Evolutionary conservation across 2,329 filamentous ascomycete genomes (phyloP).

Genomic region (Phaeosphaeriaceae sp.): DNA sequence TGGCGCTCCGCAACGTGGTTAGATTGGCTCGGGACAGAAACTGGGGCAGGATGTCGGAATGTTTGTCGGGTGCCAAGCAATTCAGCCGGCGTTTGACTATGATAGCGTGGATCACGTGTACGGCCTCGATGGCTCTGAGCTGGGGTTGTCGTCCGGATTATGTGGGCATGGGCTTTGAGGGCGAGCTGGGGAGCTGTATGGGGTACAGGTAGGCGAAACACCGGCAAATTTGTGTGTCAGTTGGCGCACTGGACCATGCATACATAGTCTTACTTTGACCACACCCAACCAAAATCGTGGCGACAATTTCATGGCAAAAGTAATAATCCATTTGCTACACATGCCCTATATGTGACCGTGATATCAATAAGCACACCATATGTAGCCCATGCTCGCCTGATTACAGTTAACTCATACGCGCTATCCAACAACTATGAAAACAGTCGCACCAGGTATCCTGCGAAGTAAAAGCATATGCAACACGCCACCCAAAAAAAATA

Average conservation of each 20-base stretch:
- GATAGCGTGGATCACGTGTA: constrained; percentile 1
- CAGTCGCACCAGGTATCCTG: constrained; percentile 2
- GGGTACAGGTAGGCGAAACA: no score
- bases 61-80: constrained; percentile 15
- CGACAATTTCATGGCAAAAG: neutral
- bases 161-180: neutral
- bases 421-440: neutral
- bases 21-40: constrained; percentile 1
- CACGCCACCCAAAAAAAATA: constrained; percentile 1
- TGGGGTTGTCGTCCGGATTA: neutral
- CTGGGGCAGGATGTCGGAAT: constrained; percentile 7
- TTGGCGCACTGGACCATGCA: no score
- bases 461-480: constrained; percentile 2
- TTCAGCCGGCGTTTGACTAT: neutral
- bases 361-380: neutral
- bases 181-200: neutral
- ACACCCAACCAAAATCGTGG: neutral
- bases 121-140: neutral
- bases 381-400: neutral
- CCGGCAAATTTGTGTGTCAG: no score
- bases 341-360: neutral
- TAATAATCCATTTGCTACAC: neutral
- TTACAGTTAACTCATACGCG: neutral
- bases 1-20: constrained; percentile 2
- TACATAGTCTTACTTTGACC: neutral